Percentiles rank a stretch among this genome's conserved stretches.
phyloP scores from a whole-genome alignment of 176 grass and related monocot genomes.

The Alloteropsis semialata region DNA sequence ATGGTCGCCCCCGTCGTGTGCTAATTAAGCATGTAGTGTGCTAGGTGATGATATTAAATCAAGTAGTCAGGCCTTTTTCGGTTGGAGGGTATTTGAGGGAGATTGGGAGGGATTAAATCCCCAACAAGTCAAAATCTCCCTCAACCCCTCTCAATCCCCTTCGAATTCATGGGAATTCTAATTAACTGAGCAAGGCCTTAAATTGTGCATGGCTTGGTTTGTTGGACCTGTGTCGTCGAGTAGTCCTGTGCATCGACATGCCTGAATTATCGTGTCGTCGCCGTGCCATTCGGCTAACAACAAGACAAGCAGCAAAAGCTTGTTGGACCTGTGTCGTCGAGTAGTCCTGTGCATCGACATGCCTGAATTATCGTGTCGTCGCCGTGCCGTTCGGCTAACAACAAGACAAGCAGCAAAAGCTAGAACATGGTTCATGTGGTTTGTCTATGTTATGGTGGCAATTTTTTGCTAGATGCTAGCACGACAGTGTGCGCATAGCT shows the following conservation, averaged over 20 bases:
- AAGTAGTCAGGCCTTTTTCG: slow-evolving; percentile 9
- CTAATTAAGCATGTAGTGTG: slow-evolving; percentile 15
- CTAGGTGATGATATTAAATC: slow-evolving; percentile 23
- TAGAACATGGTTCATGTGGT: background rate
- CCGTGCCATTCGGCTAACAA: slow-evolving; percentile 26
- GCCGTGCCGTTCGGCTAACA: slow-evolving; percentile 30
- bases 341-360: slow-evolving; percentile 29
- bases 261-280: slow-evolving; percentile 23
- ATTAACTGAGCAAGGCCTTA: too few relatives aligned
- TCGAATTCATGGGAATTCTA: too few relatives aligned
- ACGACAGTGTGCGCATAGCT: too few relatives aligned
- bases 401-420: background rate
- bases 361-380: slow-evolving; percentile 18
- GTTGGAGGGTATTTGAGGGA: too few relatives aligned
- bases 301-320: background rate
- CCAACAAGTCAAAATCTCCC: too few relatives aligned
- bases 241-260: slow-evolving; percentile 28
- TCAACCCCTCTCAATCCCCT: too few relatives aligned
- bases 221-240: background rate
- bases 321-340: background rate
- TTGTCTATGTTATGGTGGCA: background rate
- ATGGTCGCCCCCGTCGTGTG: background rate
- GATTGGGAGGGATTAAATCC: too few relatives aligned
- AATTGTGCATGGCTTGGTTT: slow-evolving; percentile 22
- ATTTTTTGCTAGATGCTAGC: background rate